Percentiles rank a stretch among this genome's conserved stretches.
Conservation (phyloP, 2,329 filamentous ascomycete genomes). For the Trichoderma polysporum region DNA sequence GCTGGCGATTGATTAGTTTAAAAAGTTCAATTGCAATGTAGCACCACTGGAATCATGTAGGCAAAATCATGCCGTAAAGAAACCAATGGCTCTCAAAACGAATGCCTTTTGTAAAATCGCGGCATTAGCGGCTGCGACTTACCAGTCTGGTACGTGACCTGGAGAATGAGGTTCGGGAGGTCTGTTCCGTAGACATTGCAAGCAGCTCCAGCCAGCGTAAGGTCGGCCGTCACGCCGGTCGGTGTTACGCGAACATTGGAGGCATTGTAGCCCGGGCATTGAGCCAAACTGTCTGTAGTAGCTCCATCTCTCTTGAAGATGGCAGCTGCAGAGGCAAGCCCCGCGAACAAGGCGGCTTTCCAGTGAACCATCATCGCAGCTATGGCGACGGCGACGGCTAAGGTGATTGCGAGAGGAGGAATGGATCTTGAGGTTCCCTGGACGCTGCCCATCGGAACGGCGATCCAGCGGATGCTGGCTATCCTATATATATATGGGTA, state of each 20-base stretch:
- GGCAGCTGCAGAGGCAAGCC: conserved; percentile 25
- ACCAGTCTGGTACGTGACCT: conserved; percentile 48
- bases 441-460: background rate
- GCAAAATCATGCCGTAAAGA: too few species aligned
- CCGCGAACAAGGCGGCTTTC: conserved; percentile 23
- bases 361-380: conserved; percentile 25
- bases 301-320: conserved; percentile 18
- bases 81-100: background rate
- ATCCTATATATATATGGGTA: background rate
- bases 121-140: conserved; percentile 5
- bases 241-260: conserved; percentile 54
- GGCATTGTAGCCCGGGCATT: conserved; percentile 69
- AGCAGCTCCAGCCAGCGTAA: conserved; percentile 65
- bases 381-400: background rate
- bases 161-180: conserved; percentile 63
- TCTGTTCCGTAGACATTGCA: conserved; percentile 82
- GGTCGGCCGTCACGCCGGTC: conserved; percentile 64
- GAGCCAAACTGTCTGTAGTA: conserved; percentile 27
- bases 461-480: background rate
- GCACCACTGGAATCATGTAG: too few species aligned
- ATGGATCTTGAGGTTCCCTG: background rate
- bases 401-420: background rate
- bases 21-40: background rate
- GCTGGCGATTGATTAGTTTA: conserved; percentile 40
- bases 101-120: background rate